Evolutionary conservation across 2,329 filamentous ascomycete genomes (phyloP).

Genomic region (Podosphaera aphanis): DNA sequence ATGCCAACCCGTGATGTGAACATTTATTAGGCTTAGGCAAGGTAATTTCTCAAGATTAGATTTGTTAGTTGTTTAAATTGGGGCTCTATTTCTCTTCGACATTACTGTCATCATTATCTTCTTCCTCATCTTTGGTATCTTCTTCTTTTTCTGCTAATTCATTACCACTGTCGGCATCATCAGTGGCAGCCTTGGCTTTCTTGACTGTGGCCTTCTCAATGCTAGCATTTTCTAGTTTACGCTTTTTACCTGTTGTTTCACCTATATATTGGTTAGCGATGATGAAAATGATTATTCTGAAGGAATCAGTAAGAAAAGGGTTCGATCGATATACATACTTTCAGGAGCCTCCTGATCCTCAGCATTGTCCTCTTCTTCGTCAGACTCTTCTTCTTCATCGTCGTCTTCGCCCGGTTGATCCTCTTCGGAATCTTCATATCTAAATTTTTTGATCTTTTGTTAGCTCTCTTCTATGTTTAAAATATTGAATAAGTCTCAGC

Average conservation of each 20-base stretch:
- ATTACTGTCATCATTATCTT: not conserved
- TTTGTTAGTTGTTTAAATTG: too few relatives aligned
- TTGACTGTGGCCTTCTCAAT: conserved; percentile 2
- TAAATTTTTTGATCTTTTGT: too few relatives aligned
- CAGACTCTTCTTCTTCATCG: conserved; percentile 8
- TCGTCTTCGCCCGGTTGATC: conserved; percentile 16
- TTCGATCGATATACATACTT: conserved; percentile 6
- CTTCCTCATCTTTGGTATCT: conserved; percentile 4
- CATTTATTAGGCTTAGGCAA: too few relatives aligned
- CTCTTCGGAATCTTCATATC: conserved; percentile 16
- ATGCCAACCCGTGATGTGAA: too few relatives aligned
- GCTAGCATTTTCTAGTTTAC: conserved; percentile 8
- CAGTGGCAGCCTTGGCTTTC: conserved; percentile 4
- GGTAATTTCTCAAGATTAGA: too few relatives aligned
- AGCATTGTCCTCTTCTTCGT: conserved; percentile 6
- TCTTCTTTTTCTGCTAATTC: conserved; percentile 5
- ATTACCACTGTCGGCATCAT: conserved; percentile 4
- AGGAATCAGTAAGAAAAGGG: not conserved
- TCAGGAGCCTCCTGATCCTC: not conserved
- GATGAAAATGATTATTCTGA: not conserved
- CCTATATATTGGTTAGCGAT: conserved; percentile 1
- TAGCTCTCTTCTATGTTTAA: too few relatives aligned
- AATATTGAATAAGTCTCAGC: conserved; percentile 4
- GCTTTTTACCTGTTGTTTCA: conserved; percentile 12
- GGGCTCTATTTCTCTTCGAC: too few relatives aligned